Percentiles rank a stretch among this genome's conserved stretches.
phyloP scores from a whole-genome alignment of 2,329 filamentous ascomycete species.

The Fusarium sp. region DNA sequence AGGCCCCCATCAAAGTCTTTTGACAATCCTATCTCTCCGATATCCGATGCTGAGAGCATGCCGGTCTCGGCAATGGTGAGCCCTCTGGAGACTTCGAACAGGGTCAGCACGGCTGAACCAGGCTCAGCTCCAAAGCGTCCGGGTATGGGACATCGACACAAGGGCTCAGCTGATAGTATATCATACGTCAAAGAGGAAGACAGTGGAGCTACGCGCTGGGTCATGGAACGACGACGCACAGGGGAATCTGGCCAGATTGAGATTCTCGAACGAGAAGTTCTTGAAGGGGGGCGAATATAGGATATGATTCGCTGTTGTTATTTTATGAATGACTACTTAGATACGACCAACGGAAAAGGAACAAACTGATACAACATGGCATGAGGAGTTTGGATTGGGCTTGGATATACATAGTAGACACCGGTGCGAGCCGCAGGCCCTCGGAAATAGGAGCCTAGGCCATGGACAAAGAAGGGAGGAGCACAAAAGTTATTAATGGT shows the following conservation, averaged over 20 bases:
- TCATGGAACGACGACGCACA: conserved; percentile 74
- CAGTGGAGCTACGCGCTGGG: conserved; percentile 70
- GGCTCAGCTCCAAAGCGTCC: conserved; percentile 23
- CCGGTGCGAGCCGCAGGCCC: conserved; percentile 16
- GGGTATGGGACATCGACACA: conserved; percentile 59
- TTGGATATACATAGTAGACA: conserved; percentile 27
- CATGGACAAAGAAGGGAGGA: background rate
- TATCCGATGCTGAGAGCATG: conserved; percentile 31
- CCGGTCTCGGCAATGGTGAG: conserved; percentile 33
- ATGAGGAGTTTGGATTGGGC: conserved; percentile 32
- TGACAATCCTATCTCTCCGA: conserved; percentile 34
- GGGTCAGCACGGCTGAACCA: conserved; percentile 18
- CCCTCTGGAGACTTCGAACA: conserved; percentile 34
- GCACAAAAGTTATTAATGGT: conserved; percentile 27
- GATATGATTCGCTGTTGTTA: conserved; percentile 3
- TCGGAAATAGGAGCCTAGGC: background rate
- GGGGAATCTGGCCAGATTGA: conserved; percentile 73
- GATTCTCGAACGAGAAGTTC: conserved; percentile 71
- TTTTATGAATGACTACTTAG: conserved; percentile 13
- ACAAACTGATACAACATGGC: conserved; percentile 13
- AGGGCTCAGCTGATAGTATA: conserved; percentile 73
- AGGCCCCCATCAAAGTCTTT: conserved; percentile 15
- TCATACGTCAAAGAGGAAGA: conserved; percentile 75
- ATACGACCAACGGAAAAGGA: conserved; percentile 3
- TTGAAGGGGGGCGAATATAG: conserved; percentile 65